Percentiles rank a stretch among this genome's conserved stretches.
Evolutionary conservation across 208 protist genomes (phyloP).

Genomic region (Herpetomonas tarakana): DNA sequence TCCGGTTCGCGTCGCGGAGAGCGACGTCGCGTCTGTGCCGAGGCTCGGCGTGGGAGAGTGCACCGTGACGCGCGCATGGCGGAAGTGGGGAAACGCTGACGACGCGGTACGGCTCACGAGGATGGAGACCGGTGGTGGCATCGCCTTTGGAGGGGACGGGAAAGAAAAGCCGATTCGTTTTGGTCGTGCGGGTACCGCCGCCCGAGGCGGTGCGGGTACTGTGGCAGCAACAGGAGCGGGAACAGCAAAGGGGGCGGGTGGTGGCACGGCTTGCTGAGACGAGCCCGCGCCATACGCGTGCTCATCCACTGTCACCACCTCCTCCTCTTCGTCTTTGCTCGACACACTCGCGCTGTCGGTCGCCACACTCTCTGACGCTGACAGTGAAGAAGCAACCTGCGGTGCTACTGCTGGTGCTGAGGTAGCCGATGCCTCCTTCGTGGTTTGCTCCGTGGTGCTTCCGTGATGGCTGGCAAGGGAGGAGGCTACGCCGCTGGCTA

Average conservation of each 20-base stretch:
- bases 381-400: neutral
- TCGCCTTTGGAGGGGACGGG: constrained; percentile 13
- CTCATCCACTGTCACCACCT: neutral
- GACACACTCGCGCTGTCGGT: neutral
- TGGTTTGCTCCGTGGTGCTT: too few species aligned
- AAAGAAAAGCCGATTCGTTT: constrained; percentile 11
- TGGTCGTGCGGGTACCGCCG: neutral
- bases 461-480: too few species aligned
- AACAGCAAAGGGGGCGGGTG: neutral
- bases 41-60: constrained; percentile 16
- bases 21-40: neutral
- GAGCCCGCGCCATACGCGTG: neutral
- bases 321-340: neutral
- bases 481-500: too few species aligned
- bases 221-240: neutral
- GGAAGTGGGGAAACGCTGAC: constrained; percentile 1
- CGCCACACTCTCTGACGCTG: neutral
- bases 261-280: neutral
- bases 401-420: too few species aligned
- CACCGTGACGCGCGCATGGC: constrained; percentile 16
- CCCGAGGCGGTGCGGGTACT: neutral
- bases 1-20: neutral
- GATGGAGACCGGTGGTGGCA: constrained; percentile 23
- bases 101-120: constrained; percentile 20
- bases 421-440: too few species aligned